Evolutionary conservation across 768 basidiomycete genomes (phyloP).

Genomic region (Kwoniella pini): DNA sequence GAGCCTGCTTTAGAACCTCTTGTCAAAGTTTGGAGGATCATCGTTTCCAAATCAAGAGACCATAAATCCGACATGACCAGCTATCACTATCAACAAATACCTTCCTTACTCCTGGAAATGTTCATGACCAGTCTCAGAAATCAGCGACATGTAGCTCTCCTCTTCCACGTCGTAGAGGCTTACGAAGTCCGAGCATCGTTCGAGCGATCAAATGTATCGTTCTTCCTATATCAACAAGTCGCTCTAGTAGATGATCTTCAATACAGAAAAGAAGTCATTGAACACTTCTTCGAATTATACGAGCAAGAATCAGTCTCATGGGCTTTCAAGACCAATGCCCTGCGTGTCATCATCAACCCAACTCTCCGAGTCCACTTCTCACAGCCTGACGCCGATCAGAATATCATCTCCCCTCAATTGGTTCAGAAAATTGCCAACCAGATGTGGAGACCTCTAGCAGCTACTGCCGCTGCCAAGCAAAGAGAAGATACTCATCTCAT

Average conservation of each 20-base stretch:
- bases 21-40: constrained; percentile 68
- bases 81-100: constrained; percentile 53
- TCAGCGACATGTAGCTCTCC: constrained; percentile 76
- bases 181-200: constrained; percentile 78
- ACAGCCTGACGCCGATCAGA: constrained; percentile 60
- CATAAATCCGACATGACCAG: constrained; percentile 39
- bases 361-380: constrained; percentile 75
- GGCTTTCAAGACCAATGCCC: constrained; percentile 67
- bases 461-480: constrained; percentile 37
- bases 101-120: constrained; percentile 68
- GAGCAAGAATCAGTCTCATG: constrained; percentile 64
- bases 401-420: constrained; percentile 71
- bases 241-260: constrained; percentile 68
- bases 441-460: constrained; percentile 74
- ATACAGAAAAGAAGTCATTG: constrained; percentile 74
- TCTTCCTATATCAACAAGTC: constrained; percentile 84
- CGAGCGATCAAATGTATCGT: constrained; percentile 73
- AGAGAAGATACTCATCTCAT: constrained; percentile 82
- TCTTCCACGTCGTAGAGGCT: constrained; percentile 82
- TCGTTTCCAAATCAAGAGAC: constrained; percentile 39
- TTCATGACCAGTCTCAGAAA: constrained; percentile 66
- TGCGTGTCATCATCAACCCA: constrained; percentile 82
- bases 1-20: constrained; percentile 68
- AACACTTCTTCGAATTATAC: constrained; percentile 85
- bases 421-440: constrained; percentile 61